phyloP scores from a whole-genome alignment of 768 basidiomycete genomes.

The Lactifluus hygrophoroides region DNA sequence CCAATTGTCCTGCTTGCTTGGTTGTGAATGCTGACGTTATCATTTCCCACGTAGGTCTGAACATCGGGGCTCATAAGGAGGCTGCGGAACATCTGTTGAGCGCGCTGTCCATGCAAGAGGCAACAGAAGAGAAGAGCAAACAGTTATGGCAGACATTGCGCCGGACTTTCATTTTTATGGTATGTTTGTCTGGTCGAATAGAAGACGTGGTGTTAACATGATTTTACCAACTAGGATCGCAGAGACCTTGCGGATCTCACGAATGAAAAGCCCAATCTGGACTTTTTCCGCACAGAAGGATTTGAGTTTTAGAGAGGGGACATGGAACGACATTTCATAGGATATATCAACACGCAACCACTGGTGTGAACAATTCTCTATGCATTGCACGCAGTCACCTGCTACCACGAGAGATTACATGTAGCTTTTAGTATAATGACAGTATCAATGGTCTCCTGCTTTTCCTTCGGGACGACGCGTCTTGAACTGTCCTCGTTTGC shows the following conservation, averaged over 20 bases:
- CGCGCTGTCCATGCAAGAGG: slow-evolving; percentile 71
- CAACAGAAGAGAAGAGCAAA: slow-evolving; percentile 62
- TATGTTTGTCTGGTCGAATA: slow-evolving; percentile 28
- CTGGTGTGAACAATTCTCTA: too few species aligned
- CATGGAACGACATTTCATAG: background rate
- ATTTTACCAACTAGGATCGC: slow-evolving; percentile 46
- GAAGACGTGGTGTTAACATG: background rate
- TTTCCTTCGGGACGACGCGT: slow-evolving; percentile 67
- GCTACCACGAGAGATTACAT: background rate
- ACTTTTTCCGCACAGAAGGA: slow-evolving; percentile 71
- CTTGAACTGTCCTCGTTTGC: slow-evolving; percentile 61
- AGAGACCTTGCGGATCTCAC: slow-evolving; percentile 74
- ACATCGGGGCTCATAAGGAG: slow-evolving; percentile 92
- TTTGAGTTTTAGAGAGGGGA: slow-evolving; percentile 64
- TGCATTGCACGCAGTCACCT: too few species aligned
- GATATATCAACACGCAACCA: background rate
- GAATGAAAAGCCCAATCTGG: slow-evolving; percentile 52
- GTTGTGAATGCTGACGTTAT: slow-evolving; percentile 13
- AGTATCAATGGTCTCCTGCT: slow-evolving; percentile 30
- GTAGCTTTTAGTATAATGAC: too few species aligned
- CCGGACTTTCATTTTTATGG: slow-evolving; percentile 75
- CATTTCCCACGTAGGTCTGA: slow-evolving; percentile 55
- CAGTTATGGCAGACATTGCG: slow-evolving; percentile 88
- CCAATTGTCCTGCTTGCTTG: too few species aligned
- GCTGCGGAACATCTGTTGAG: slow-evolving; percentile 93